These are phyloP conservation scores for Cenchrus fungigraminus DNA, from an alignment of 176 grass and related monocot genomes.

Conservation along the genomic window DNA sequence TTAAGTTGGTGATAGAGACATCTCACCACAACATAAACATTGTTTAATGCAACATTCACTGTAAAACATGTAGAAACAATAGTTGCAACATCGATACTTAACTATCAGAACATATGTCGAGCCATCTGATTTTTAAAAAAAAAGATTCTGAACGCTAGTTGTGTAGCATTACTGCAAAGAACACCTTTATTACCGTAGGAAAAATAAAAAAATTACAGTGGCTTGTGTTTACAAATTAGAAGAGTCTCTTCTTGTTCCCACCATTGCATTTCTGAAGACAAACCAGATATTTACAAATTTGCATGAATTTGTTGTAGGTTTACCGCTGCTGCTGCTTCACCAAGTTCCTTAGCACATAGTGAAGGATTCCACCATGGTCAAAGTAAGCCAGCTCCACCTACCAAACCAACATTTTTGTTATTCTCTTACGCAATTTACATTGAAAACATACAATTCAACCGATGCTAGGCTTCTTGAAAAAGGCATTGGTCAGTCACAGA, in stretches of 20 bases:
- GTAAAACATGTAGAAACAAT: too few relatives aligned
- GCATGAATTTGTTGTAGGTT: background rate
- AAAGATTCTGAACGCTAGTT: too few relatives aligned
- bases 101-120: too few relatives aligned
- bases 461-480: background rate
- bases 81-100: too few relatives aligned
- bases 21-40: too few relatives aligned
- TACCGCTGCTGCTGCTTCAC: slow-evolving; percentile 6
- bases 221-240: background rate
- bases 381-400: slow-evolving; percentile 31
- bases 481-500: background rate
- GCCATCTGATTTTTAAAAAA: too few relatives aligned
- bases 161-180: background rate
- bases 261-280: background rate
- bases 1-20: too few relatives aligned
- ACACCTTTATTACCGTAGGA: background rate
- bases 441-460: background rate
- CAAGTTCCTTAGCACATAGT: slow-evolving; percentile 22
- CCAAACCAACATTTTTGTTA: background rate
- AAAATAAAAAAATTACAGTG: background rate
- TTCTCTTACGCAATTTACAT: background rate
- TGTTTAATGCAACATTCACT: too few relatives aligned
- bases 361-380: slow-evolving; percentile 25
- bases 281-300: background rate
- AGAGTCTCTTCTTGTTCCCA: background rate